Evolutionary conservation across 208 protist species (phyloP), one percentile per base, ranked within the genome.

Genomic region (Trypanosoma boissoni): DNA sequence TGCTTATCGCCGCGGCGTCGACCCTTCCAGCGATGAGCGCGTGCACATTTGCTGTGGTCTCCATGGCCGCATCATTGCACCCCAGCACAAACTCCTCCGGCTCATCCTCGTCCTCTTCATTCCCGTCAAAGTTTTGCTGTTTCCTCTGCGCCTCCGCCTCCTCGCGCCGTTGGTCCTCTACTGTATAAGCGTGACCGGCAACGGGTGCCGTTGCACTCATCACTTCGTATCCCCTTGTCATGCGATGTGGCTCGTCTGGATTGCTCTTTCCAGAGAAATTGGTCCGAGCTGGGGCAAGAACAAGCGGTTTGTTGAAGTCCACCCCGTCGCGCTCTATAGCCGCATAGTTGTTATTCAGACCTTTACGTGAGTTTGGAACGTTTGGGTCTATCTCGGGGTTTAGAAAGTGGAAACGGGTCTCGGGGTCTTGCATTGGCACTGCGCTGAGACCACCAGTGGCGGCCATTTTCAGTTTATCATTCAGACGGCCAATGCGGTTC

Each of bases 331-430:
- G 45, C 43, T 74, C 71, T 34, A 81, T 51, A 44, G 84, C 76
- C 34, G 56, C 60, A 62, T 81, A 84, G 75, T 82, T 87, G 66
- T 86, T 92, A 51, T 92, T 88, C 21, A 78, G 68, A 31, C 78
- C 56, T 45, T 74, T 76, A 39, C 62, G 61, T 16, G 68, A 77
- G 65, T 91, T 76, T 2, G 83, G 79, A 20, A 91, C 80, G 24
- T 68, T 63, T n/a, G 63, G 62, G 53, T 88, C 76, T 6, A 80
- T 64, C 60, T 76, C 80, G 31, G 86, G 86, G 56, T 88, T 88
- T 4, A 85, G 36, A 45, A 93, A 93, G 65, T 93, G 86, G 43
- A 91, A 93, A 42, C 83, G 76, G 21, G 23, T 74, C 72, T 93
- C 86, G 7, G 86, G 86, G 23, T 89, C 80, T 57, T 90, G 64